Percentiles rank a stretch among this genome's conserved stretches.
phyloP scores from a whole-genome alignment of 1,139 yeast species.

The Debaryomyces sp. region DNA sequence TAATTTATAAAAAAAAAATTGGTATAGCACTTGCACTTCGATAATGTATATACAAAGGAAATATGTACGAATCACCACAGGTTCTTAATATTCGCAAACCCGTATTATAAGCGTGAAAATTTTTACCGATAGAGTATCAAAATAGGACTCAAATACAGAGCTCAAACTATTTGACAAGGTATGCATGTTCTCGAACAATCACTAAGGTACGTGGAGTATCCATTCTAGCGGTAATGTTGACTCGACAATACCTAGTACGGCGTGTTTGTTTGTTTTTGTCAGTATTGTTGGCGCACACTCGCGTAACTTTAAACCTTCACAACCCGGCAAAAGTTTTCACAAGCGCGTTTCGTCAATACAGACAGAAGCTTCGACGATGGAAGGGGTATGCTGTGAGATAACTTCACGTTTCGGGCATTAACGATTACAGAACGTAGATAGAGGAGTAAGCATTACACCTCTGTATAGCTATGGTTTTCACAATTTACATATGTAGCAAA shows the following conservation, averaged over 20 bases:
- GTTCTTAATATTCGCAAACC: not conserved
- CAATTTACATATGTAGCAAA: not conserved
- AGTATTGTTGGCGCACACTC: not conserved
- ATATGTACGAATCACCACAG: slow-evolving; percentile 4
- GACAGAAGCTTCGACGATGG: not conserved
- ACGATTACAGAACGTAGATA: not conserved
- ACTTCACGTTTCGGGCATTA: no score
- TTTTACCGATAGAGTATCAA: slow-evolving; percentile 1
- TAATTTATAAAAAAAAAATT: slow-evolving; percentile 4
- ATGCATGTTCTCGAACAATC: slow-evolving; percentile 1
- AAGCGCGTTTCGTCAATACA: not conserved
- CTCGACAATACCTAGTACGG: not conserved
- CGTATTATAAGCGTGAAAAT: not conserved
- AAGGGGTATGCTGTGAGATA: not conserved
- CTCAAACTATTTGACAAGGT: slow-evolving; percentile 3
- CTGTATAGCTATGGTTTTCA: not conserved
- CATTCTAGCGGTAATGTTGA: not conserved
- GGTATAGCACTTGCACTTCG: not conserved
- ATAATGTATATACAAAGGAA: not conserved
- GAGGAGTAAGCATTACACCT: not conserved
- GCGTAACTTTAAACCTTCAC: not conserved
- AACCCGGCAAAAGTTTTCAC: not conserved
- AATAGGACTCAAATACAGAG: slow-evolving; percentile 1
- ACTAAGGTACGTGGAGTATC: not conserved
- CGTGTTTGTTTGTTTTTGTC: not conserved